Conservation (phyloP, 129 eudicot species). For the Dittrichia graveolens region DNA sequence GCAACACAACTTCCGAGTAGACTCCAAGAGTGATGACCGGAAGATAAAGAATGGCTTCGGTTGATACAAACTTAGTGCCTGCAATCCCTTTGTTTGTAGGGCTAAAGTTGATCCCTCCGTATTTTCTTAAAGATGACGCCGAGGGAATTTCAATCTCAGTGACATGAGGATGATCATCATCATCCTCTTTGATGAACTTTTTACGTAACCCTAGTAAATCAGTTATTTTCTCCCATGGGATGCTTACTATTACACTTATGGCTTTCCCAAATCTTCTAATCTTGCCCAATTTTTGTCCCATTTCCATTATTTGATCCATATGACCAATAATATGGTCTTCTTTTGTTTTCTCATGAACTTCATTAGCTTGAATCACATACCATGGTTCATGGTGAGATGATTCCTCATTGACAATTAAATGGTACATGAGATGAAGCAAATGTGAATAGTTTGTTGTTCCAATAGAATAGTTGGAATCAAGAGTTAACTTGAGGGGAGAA, state of each 20-base stretch:
- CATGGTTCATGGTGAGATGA: background rate
- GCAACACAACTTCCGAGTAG: conserved; percentile 39
- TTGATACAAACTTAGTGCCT: conserved; percentile 19
- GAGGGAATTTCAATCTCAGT: conserved; percentile 49
- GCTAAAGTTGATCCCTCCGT: conserved; percentile 30
- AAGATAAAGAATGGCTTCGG: conserved; percentile 21
- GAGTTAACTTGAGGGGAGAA: conserved; percentile 40
- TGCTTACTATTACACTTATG: conserved; percentile 25
- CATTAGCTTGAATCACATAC: background rate
- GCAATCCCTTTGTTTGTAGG: conserved; percentile 24
- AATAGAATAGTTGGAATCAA: background rate
- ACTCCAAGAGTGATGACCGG: conserved; percentile 37
- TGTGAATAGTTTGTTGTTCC: conserved; percentile 21
- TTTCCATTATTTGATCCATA: conserved; percentile 31
- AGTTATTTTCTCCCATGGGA: conserved; percentile 42
- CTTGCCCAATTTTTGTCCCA: conserved; percentile 28
- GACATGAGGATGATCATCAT: conserved; percentile 26
- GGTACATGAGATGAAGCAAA: conserved; percentile 44
- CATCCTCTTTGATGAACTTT: conserved; percentile 13
- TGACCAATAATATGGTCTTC: conserved; percentile 16
- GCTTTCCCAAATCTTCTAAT: conserved; percentile 26
- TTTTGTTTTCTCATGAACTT: background rate
- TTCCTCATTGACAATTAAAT: conserved; percentile 30
- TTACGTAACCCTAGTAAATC: conserved; percentile 26
- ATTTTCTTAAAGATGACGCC: conserved; percentile 28